Base-by-base conservation (phyloP, 2,329 filamentous ascomycete genomes). In the Pseudogymnoascus sp. region DNA sequence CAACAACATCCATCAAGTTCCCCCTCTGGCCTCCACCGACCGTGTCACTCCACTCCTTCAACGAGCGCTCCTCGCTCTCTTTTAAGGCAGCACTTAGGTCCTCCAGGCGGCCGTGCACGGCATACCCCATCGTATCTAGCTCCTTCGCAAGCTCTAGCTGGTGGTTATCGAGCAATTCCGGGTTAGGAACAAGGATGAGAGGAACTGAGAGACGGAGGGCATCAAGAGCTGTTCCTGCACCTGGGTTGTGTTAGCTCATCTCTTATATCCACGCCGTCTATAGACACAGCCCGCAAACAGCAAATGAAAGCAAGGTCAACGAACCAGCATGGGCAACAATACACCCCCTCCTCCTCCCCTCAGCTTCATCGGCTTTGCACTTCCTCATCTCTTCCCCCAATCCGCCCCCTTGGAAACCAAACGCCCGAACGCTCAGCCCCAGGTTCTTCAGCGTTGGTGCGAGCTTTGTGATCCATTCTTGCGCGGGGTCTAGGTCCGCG, bases 151-250 rank as follows among this genome's bases (percentile, higher is more conserved):
- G 82, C 72, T 97, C 91, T 18, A 85, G 82, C 74, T 99, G 94
- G 71, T 99, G 94, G 69, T 99, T 93, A 70, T 95, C 86, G 68
- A 96, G 81, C 0, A 99, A 81, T 6, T 79, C 78, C 1, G 85
- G 81, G 72, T 99, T 99, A 2, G 93, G 89, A 2, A 99, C 91
- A 0, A 96, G 90, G 58, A 99, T 82, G n/a, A 97, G 77, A 2
- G 90, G 87, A 0, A 91, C 77, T 12, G 84, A 82, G 59, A 89
- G 77, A 43, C 89, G 84, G 64, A 95, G 82, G 0, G 87, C 90
- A 71, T 92, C 91, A 0, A 97, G 80, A 28, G 97, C 91, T 2
- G 90, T 91, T 7, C 94, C 94, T 11, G 93, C 92, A 14, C 93
- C 92, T 96, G 12, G 59, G 4, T 14, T 36, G 30, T 41, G 53